Evolutionary conservation across 805 yeast genomes (phyloP).

Genomic region (Cyberlindnera maritima): DNA sequence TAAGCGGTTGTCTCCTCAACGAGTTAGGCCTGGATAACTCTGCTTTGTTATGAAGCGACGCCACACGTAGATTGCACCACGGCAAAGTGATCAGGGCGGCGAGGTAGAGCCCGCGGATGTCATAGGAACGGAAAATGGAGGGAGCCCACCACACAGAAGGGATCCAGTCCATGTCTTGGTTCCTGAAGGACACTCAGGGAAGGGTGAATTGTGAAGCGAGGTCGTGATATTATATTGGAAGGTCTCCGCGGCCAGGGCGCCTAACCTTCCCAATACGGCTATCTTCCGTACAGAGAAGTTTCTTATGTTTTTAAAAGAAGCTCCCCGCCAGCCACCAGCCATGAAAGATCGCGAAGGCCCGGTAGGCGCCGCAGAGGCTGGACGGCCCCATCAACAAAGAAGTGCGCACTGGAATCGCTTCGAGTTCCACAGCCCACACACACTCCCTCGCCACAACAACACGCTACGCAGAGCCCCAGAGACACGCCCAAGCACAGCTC

Average conservation of each 20-base stretch:
- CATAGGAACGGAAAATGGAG: background rate
- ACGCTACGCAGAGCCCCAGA: background rate
- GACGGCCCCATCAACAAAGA: background rate
- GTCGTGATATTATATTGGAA: no score
- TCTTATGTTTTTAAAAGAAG: no score
- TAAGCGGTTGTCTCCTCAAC: background rate
- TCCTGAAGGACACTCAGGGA: no score
- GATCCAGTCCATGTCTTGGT: background rate
- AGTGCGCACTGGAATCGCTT: background rate
- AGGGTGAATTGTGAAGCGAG: no score
- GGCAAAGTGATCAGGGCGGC: background rate
- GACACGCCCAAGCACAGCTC: background rate
- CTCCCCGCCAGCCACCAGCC: background rate
- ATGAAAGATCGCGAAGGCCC: background rate
- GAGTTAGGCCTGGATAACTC: background rate
- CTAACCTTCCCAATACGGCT: no score
- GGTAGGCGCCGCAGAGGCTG: conserved; percentile 3
- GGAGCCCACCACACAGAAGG: background rate
- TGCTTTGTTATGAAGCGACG: background rate
- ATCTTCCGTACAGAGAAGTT: no score
- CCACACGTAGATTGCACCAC: background rate
- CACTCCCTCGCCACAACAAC: background rate
- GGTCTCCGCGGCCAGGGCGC: no score
- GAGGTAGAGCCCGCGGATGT: background rate
- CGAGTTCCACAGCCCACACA: background rate